These are phyloP conservation scores for Acmispon strigosus DNA, from an alignment of 306 rosid species.

Conservation along the genomic window DNA sequence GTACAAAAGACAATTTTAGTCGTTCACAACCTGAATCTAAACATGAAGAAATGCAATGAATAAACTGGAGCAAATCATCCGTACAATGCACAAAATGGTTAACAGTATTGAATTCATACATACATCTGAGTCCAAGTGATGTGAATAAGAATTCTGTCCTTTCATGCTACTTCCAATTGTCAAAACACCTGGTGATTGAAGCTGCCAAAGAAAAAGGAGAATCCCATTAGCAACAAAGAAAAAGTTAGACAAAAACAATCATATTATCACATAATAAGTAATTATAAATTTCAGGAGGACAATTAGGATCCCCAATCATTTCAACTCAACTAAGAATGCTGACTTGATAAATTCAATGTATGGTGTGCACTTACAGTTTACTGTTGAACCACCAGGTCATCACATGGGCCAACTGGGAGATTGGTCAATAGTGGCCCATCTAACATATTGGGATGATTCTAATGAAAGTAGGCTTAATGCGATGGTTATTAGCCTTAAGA, in stretches of 20 bases:
- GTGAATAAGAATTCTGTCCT: slow-evolving; percentile 97
- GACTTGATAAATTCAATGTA: no score
- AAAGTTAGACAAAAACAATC: not conserved
- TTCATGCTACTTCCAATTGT: slow-evolving; percentile 98
- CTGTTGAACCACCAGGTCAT: no score
- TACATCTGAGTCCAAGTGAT: slow-evolving; percentile 97
- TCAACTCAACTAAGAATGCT: no score
- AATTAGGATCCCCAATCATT: not conserved
- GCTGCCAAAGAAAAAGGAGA: slow-evolving; percentile 51
- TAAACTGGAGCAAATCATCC: slow-evolving; percentile 5
- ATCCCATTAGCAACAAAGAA: slow-evolving; percentile 26
- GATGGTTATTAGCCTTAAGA: no score
- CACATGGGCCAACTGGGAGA: no score
- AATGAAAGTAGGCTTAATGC: no score
- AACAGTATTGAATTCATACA: slow-evolving; percentile 21
- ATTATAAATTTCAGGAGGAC: not conserved
- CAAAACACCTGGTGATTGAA: slow-evolving; percentile 91
- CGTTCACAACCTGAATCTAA: not conserved
- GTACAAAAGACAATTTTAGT: slow-evolving; percentile 10
- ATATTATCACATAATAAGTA: slow-evolving; percentile 1
- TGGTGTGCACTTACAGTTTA: no score
- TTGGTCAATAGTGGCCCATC: no score
- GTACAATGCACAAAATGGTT: not conserved
- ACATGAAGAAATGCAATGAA: not conserved
- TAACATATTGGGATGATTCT: no score